A percentile compares a stretch with the other conserved stretches of the same genome.
Conservation (phyloP, 1,284 basidiomycete species). For the Schizophyllum commune region DNA sequence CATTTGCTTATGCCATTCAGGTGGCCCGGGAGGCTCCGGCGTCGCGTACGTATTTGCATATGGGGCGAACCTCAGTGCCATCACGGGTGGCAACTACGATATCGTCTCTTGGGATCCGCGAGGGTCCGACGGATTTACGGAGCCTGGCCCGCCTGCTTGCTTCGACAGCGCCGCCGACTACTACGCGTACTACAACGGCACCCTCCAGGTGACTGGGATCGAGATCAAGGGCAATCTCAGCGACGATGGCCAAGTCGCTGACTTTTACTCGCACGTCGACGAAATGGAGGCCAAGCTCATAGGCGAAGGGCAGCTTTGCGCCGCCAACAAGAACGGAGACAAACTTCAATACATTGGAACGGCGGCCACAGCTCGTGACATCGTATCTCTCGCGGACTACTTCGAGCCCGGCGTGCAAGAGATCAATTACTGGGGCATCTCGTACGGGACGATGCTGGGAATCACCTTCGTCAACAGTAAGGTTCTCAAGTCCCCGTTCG, state of each 20-base stretch:
- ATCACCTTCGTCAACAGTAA: background rate
- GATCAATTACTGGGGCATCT: background rate
- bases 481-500: background rate
- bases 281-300: background rate
- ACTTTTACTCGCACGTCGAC: background rate
- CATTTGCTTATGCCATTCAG: background rate
- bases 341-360: background rate
- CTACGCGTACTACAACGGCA: background rate
- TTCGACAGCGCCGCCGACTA: background rate
- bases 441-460: background rate
- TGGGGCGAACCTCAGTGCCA: background rate
- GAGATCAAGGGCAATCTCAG: background rate
- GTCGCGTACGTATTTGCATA: background rate
- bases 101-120: slow-evolving; percentile 6
- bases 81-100: slow-evolving; percentile 3
- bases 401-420: background rate
- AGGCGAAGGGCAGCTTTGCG: background rate
- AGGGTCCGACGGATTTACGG: background rate
- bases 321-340: background rate
- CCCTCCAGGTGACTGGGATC: background rate
- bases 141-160: background rate
- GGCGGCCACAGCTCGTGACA: background rate
- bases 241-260: background rate
- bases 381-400: background rate
- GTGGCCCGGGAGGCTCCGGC: background rate